These are phyloP conservation scores for Aquilaria sinensis DNA, from an alignment of 345 rosid species.

Conservation along the genomic window DNA sequence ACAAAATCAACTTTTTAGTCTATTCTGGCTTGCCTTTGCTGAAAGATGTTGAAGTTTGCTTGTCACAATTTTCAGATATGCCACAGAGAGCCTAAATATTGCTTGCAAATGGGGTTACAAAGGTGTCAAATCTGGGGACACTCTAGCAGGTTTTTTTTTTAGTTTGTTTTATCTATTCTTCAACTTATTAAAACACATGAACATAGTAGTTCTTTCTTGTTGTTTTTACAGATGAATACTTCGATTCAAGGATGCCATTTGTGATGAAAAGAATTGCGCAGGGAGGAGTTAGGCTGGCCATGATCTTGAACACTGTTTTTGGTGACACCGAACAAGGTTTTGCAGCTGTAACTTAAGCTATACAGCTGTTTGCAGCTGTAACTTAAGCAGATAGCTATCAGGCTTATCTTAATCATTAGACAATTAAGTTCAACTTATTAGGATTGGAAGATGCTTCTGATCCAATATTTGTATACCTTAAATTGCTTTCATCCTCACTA, in stretches of 20 bases:
- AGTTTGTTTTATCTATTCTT: no score
- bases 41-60: neutral
- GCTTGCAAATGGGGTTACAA: constrained; percentile 96
- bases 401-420: no score
- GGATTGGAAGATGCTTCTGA: no score
- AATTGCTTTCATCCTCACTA: no score
- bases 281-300: constrained; percentile 86
- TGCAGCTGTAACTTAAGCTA: constrained; percentile 44
- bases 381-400: constrained; percentile 18
- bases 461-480: no score
- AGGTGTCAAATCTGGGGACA: constrained; percentile 59
- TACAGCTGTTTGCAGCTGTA: constrained; percentile 41
- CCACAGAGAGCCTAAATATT: constrained; percentile 66
- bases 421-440: no score
- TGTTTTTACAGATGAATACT: constrained; percentile 63
- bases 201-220: no score
- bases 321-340: constrained; percentile 32
- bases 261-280: constrained; percentile 93
- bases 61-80: constrained; percentile 37
- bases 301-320: constrained; percentile 65
- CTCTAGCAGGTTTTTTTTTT: constrained; percentile 47
- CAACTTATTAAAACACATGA: no score
- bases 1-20: neutral
- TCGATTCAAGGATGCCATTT: constrained; percentile 72
- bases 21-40: neutral